These are phyloP conservation scores for Vigna hirtella DNA, from an alignment of 306 rosid species.

Conservation along the genomic window DNA sequence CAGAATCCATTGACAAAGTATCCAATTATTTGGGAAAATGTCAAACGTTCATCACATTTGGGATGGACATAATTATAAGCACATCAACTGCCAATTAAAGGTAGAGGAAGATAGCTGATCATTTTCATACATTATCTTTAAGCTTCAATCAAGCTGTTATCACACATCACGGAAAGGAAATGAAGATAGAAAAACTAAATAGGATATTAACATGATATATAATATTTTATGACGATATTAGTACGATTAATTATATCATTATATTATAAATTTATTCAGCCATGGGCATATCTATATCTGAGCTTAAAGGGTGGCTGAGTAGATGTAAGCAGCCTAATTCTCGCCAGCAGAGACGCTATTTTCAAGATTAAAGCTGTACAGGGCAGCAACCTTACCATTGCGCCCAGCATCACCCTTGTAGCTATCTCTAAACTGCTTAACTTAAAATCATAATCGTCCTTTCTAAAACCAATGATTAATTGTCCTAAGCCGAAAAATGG, in stretches of 20 bases:
- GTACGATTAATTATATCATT: background rate
- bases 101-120: background rate
- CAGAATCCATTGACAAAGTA: background rate
- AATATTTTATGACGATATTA: background rate
- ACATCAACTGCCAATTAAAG: background rate
- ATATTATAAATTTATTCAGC: background rate
- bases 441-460: conserved; percentile 9
- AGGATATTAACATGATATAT: background rate
- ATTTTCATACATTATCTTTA: background rate
- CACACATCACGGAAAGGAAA: background rate
- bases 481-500: conserved; percentile 20
- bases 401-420: background rate
- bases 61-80: background rate
- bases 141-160: background rate
- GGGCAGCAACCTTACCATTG: background rate
- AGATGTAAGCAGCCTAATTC: background rate
- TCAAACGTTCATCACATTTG: background rate
- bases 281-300: background rate
- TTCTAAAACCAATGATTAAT: conserved; percentile 21
- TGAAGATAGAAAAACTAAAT: background rate
- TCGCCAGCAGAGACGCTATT: background rate
- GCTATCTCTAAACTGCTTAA: conserved; percentile 16
- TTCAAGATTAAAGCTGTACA: background rate
- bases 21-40: background rate
- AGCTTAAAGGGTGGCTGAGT: background rate